Percentiles rank a stretch among this genome's conserved stretches.
Evolutionary conservation across 163 green algal genomes (phyloP).

Genomic region (Scenedesmus sp.): DNA sequence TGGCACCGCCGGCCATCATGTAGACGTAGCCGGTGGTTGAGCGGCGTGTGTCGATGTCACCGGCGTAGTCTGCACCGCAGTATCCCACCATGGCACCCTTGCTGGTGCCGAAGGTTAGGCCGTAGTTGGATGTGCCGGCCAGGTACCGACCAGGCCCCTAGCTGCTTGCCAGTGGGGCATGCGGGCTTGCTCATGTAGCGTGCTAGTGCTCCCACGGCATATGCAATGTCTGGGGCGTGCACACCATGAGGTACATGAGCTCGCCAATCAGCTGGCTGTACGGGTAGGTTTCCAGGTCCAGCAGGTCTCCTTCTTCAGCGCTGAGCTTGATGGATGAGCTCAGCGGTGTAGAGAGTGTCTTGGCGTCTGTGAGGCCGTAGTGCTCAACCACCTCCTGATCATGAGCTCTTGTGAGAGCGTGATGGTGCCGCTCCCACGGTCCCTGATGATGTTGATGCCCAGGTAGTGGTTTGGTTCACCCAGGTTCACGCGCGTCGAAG

Average conservation of each 20-base stretch:
- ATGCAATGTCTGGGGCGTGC: conserved; percentile 63
- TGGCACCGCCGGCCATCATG: conserved; percentile 47
- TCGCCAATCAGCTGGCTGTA: conserved; percentile 62
- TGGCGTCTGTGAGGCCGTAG: conserved; percentile 53
- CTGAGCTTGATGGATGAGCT: conserved; percentile 33
- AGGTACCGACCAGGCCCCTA: conserved; percentile 63
- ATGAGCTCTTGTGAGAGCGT: conserved; percentile 51
- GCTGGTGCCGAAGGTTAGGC: conserved; percentile 46
- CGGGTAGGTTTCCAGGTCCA: conserved; percentile 16
- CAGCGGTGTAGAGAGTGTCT: conserved; percentile 9
- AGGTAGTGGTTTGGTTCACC: conserved; percentile 61
- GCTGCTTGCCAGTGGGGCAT: conserved; percentile 58
- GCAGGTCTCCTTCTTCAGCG: conserved; percentile 18
- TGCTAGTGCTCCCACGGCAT: conserved; percentile 57
- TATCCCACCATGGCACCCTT: conserved; percentile 45
- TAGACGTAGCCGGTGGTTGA: conserved; percentile 66
- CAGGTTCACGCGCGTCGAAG: conserved; percentile 63
- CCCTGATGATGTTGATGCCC: conserved; percentile 60
- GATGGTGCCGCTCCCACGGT: conserved; percentile 50
- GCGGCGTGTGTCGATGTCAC: conserved; percentile 52
- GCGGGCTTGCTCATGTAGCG: conserved; percentile 58
- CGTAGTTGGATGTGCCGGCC: conserved; percentile 32
- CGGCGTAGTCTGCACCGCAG: conserved; percentile 63
- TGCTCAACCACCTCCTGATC: conserved; percentile 26
- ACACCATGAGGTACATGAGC: conserved; percentile 65